Evolutionary conservation across 2,329 filamentous ascomycete species (phyloP), one percentile per base, ranked within the genome.

Genomic region (Aspergillus ustus): DNA sequence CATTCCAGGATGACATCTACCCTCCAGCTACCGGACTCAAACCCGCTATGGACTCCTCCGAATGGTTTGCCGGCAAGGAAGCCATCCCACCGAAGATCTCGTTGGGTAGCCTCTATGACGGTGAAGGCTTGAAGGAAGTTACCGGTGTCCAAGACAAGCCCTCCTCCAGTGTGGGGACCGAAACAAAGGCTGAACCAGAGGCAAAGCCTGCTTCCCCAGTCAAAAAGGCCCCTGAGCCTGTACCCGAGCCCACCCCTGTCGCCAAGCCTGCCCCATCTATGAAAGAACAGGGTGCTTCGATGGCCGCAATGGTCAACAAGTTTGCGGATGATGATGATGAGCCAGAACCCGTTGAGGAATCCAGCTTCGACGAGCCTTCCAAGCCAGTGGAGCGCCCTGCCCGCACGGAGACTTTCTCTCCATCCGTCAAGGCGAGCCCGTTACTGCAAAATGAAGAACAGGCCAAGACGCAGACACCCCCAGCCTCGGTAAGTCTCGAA

Each of bases 1-100:
- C 90, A 55, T 97, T 97, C 87, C 94, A 98, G 80, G 92, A 93
- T 63, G 95, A 99, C 74, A 97, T 99, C 72, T 99, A 92, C 78
- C 95, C 94, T 46, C 94, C 95, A 11, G 90, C 93, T 13, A 83
- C 84, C 59, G 94, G 95, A 63, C 77, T 86, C 57, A 96, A 92
- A 79, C 87, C 95, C 53, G 93, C 90, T 62, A 86, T 96, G 73
- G 90, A 88, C 59, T 86, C 91, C 45, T 80, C 85, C 50, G 93
- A 98, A 68, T 99, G 93, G 93, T 84, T 97, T 57, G 84, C 84
- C 15, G 95, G 95, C 66, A 95, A 96, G 82, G 89, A 90, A 17
- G 92, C 83, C 7, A 78, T 96, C 46, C 93, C 95, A 7, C 84
- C 93, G 63, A 98, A 97, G 84, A 93, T 99, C 73, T 94, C 95